phyloP scores from a whole-genome alignment of 2,329 filamentous ascomycete species.

The Arthroderma sp. region DNA sequence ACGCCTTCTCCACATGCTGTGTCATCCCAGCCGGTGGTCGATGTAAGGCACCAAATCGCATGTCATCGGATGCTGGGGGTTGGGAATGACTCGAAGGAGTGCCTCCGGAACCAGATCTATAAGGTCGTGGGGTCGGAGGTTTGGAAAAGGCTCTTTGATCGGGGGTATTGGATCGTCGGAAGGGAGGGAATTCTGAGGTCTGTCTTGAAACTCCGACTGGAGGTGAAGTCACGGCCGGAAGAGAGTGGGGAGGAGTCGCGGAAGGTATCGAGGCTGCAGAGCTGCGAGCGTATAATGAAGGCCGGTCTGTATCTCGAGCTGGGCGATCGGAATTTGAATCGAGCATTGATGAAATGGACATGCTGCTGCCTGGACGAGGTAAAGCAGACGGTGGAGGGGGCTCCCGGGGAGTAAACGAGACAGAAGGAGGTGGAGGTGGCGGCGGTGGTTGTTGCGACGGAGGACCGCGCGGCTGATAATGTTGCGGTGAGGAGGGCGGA shows the following conservation, averaged over 20 bases:
- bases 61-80: constrained; percentile 16
- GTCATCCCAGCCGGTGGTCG: constrained; percentile 16
- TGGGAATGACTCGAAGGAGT: constrained; percentile 10
- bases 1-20: constrained; percentile 24
- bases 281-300: constrained; percentile 36
- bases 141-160: constrained; percentile 47
- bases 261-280: constrained; percentile 19
- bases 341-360: constrained; percentile 63
- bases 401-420: constrained; percentile 38
- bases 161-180: constrained; percentile 59
- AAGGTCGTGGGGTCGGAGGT: constrained; percentile 20
- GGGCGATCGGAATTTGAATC: constrained; percentile 39
- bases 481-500: constrained; percentile 38
- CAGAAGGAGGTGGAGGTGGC: constrained; percentile 26
- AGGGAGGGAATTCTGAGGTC: constrained; percentile 47
- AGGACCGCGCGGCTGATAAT: constrained; percentile 30
- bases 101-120: constrained; percentile 25
- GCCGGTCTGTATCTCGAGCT: constrained; percentile 32
- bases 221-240: constrained; percentile 28
- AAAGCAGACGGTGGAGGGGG: constrained; percentile 32
- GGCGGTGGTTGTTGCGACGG: constrained; percentile 27
- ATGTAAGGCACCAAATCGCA: constrained; percentile 20
- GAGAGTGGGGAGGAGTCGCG: not conserved
- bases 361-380: constrained; percentile 48
- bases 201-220: constrained; percentile 28